Evolutionary conservation across 345 rosid species (phyloP), one percentile per base, ranked within the genome.

Genomic region (Gossypium ekmanianum): DNA sequence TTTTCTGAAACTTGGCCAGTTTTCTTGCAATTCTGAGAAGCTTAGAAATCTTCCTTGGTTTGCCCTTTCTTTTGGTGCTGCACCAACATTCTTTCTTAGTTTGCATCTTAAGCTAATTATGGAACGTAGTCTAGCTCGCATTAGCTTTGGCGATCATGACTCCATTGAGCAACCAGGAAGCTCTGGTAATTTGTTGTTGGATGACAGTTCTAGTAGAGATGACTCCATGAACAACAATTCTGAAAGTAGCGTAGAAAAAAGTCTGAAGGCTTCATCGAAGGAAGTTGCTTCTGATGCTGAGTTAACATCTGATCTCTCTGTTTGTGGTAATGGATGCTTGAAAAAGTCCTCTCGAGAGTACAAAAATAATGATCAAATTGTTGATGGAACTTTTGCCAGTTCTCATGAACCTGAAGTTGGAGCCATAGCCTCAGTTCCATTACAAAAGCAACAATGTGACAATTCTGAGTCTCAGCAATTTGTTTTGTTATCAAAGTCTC

Each of bases 21-120:
- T 75, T 58, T 72, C 79, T 34, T 73, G 79, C 71, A 68, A 55
- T 75, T 79, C 79, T 77, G 86, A 84, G 74, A 67, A 74, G 76
- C 75, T 54, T 76, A 77, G 67, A 72, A 78, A 57, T 75, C 73
- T 85, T 47, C 84, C 86, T 78, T 83, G 80, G 18, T 79, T 84
- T 80, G 79, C 88, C 2, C 86, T 85, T 64, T 81, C 91, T 80
- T 81, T 87, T 79, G 61, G 85, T 68, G 88, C 86, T 50, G 88
- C 91, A 26, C 88, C 94, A 51, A 77, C 89, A 52, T 84, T 82
- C 70, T 88, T 88, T 76, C 75, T 88, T n/a, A 73, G 85, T 72
- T 83, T 87, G 87, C 94, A 87, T 84, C 85, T 90, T 73, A 83
- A 85, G 85, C 82, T 90, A 84, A 88, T 89, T 61, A 85, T 86